A percentile compares a stretch with the other conserved stretches of the same genome.
phyloP scores from a whole-genome alignment of 78 protist species.

The Tieghemostelium lacteum region DNA sequence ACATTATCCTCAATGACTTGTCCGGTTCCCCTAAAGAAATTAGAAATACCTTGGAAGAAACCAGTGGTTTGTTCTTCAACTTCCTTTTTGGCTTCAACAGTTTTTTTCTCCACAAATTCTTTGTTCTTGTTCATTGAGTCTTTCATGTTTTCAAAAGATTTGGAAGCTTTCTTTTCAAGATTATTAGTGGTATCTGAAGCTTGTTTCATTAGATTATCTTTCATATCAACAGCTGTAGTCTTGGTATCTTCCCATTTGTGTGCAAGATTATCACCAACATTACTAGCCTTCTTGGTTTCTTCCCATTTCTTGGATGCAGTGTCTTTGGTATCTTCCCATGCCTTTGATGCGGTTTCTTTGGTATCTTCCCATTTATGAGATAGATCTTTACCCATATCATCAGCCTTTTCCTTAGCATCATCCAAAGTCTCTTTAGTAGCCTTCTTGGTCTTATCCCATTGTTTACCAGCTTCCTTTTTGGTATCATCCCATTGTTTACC shows the following conservation, averaged over 20 bases:
- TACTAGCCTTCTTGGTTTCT: neutral
- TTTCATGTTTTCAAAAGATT: constrained; percentile 6
- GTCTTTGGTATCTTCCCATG: neutral
- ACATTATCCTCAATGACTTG: neutral
- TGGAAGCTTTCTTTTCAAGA: neutral
- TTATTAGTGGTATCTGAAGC: neutral
- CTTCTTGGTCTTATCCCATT: neutral
- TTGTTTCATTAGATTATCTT: neutral
- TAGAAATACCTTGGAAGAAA: neutral
- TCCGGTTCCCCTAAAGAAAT: constrained; percentile 23
- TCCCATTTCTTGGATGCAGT: neutral
- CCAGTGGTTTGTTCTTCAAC: neutral
- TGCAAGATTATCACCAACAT: neutral
- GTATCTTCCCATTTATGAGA: neutral
- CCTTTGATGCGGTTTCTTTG: neutral
- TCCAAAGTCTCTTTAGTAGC: neutral
- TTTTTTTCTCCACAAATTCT: constrained; percentile 1
- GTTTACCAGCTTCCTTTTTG: constrained; percentile 15
- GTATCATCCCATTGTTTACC: no score
- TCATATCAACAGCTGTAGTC: neutral
- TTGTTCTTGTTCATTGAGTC: neutral
- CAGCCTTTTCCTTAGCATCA: neutral
- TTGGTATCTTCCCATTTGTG: neutral
- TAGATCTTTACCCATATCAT: neutral
- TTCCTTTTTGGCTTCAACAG: neutral